These are phyloP conservation scores for Trametes maxima DNA, from an alignment of 768 basidiomycete species.

Conservation along the genomic window DNA sequence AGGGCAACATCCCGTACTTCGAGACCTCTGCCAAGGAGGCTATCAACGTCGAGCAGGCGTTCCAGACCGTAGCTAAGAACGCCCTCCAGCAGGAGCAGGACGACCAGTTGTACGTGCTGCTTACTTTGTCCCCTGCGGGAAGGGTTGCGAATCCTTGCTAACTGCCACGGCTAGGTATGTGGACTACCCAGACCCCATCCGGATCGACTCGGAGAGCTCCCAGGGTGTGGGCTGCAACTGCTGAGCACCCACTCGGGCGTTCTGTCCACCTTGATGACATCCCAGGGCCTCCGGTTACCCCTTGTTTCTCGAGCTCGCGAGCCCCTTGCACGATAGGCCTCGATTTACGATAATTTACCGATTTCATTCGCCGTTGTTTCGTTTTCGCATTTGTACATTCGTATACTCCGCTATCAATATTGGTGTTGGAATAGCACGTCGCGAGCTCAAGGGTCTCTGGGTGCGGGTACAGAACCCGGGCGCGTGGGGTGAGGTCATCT, in stretches of 20 bases:
- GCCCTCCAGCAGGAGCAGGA: constrained; percentile 97
- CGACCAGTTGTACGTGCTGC: constrained; percentile 77
- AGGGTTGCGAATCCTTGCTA: constrained; percentile 6
- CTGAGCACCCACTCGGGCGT: constrained; percentile 38
- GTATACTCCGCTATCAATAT: constrained; percentile 26
- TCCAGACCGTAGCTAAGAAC: constrained; percentile 99
- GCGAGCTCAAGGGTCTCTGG: neutral
- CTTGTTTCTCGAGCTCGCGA: constrained; percentile 17
- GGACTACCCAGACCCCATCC: constrained; percentile 98
- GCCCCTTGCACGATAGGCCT: constrained; percentile 7
- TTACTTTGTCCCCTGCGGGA: constrained; percentile 8
- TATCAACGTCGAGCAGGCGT: constrained; percentile 99
- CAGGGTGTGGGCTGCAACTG: constrained; percentile 95
- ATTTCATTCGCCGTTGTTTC: constrained; percentile 19
- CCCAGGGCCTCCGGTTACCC: constrained; percentile 28
- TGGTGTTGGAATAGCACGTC: constrained; percentile 20
- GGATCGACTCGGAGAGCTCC: constrained; percentile 89
- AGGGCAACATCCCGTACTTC: constrained; percentile 99
- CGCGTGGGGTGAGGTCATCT: constrained; percentile 8
- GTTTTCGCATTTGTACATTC: constrained; percentile 26
- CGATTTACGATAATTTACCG: constrained; percentile 25
- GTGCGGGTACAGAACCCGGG: neutral
- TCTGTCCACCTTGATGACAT: constrained; percentile 14
- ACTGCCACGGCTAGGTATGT: constrained; percentile 66
- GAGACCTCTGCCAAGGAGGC: constrained; percentile 99